These are phyloP conservation scores for Pestalotiopsis sp. DNA, from an alignment of 2,329 filamentous ascomycete species.

Conservation along the genomic window DNA sequence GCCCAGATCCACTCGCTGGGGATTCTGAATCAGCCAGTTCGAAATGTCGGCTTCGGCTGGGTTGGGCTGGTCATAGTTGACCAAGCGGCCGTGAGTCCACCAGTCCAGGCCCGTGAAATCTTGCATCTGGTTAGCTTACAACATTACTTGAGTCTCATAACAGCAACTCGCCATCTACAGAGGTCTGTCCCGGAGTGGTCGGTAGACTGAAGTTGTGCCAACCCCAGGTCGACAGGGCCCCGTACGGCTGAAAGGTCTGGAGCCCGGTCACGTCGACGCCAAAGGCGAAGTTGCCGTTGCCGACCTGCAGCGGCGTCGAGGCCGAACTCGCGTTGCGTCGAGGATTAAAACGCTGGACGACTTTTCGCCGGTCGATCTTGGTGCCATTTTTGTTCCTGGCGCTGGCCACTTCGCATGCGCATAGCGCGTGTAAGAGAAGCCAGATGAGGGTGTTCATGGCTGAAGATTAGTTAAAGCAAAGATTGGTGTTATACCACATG, in stretches of 20 bases:
- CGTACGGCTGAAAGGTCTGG: conserved; percentile 46
- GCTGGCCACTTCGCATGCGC: conserved; percentile 10
- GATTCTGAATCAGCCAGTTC: conserved; percentile 46
- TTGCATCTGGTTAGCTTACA: conserved; percentile 17
- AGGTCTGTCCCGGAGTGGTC: conserved; percentile 37
- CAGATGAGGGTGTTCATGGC: conserved; percentile 11
- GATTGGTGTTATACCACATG: background rate
- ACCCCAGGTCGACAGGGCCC: conserved; percentile 48
- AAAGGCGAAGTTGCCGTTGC: conserved; percentile 51
- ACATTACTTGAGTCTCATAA: background rate
- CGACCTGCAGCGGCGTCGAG: conserved; percentile 52
- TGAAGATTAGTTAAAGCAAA: background rate
- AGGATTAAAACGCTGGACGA: conserved; percentile 45
- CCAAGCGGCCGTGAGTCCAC: conserved; percentile 42
- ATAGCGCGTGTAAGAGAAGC: conserved; percentile 3
- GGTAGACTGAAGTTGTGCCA: conserved; percentile 51
- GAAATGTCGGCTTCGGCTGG: conserved; percentile 40
- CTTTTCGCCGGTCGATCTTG: conserved; percentile 30
- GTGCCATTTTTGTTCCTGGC: conserved; percentile 7
- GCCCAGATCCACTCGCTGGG: conserved; percentile 51
- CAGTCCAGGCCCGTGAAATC: conserved; percentile 43
- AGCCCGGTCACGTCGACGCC: conserved; percentile 47
- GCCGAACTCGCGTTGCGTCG: conserved; percentile 45
- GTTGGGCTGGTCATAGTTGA: conserved; percentile 43
- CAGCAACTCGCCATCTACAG: conserved; percentile 29